A percentile compares a stretch with the other conserved stretches of the same genome.
These are phyloP conservation scores for Ochromonas danica DNA, from an alignment of 108 stramenopile species.

Conservation along the genomic window DNA sequence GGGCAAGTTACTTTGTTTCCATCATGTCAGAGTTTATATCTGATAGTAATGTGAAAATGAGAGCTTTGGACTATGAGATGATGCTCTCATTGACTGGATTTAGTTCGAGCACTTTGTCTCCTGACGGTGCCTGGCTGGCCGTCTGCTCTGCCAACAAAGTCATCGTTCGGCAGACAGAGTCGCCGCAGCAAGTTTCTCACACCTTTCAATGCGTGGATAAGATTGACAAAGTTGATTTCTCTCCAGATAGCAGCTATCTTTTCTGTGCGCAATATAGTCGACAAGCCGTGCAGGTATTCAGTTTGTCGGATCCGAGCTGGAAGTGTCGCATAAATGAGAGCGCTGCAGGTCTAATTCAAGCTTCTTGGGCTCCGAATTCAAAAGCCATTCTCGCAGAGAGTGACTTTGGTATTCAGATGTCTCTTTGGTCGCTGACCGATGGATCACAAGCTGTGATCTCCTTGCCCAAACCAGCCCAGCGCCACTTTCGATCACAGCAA, in stretches of 20 bases:
- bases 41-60: no score
- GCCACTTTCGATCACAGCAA: neutral
- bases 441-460: neutral
- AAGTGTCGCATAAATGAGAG: conserved; percentile 35
- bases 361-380: conserved; percentile 24
- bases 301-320: neutral
- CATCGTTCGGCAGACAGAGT: no score
- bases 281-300: neutral
- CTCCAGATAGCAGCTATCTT: neutral
- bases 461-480: neutral
- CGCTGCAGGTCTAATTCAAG: conserved; percentile 16
- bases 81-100: no score
- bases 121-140: no score
- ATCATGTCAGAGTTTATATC: no score
- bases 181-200: no score
- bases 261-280: neutral
- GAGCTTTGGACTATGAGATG: no score
- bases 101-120: no score
- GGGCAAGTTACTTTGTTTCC: no score
- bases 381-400: neutral
- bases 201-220: conserved; percentile 2
- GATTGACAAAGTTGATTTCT: conserved; percentile 8
- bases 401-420: conserved; percentile 30
- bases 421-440: conserved; percentile 21
- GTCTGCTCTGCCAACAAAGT: no score